Base-by-base conservation (phyloP, 2,329 filamentous ascomycete genomes). In the Aspergillus intermedius region DNA sequence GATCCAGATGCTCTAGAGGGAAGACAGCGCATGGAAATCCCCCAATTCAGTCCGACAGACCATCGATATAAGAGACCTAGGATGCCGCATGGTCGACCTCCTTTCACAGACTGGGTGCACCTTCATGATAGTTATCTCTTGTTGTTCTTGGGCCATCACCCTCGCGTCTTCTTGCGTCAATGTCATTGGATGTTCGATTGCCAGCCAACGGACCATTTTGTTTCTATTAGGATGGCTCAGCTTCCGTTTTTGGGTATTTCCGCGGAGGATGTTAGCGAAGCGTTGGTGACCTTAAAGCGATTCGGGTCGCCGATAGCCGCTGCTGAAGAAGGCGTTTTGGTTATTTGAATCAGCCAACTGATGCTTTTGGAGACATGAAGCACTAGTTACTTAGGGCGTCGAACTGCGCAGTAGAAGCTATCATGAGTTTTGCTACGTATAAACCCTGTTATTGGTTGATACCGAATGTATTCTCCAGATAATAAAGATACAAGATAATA, bases 141-240 rank as follows among this genome's bases (percentile, higher is more conserved):
- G 9, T 21, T 49, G 41, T 57, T 53, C 17, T 21, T 55, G 19
- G 52, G 47, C 15, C 40, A 46, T 7, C 12, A 49, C 19, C 54
- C 54, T 30, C 23, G 30, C 8, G 23, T 17, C 13, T 48, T 56
- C 32, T 22, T 43, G 9, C 45, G 32, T 3, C 45, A 53, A 6
- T 56, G 51, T 39, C 43, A 35, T 19, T 48, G 39, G 30, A 30
- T 48, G 4, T 49, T 53, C 23, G 19, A 45, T 13, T 12, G 35
- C 6, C 25, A 13, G n/a, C 45, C 50, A 10, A 45, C 44, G 39
- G 12, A 45, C 13, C 48, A 53, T n/a, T 56, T 54, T 42, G 17
- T 56, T 19, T 43, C 48, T 17, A 47, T 56, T 22, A 46, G 52
- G 13, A 51, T 54, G 50, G 48, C 50, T 12, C 54, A 56, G 19